Percentiles rank a stretch among this genome's conserved stretches.
Conservation (phyloP, 257 asterid species). For the Solanum neorickii region DNA sequence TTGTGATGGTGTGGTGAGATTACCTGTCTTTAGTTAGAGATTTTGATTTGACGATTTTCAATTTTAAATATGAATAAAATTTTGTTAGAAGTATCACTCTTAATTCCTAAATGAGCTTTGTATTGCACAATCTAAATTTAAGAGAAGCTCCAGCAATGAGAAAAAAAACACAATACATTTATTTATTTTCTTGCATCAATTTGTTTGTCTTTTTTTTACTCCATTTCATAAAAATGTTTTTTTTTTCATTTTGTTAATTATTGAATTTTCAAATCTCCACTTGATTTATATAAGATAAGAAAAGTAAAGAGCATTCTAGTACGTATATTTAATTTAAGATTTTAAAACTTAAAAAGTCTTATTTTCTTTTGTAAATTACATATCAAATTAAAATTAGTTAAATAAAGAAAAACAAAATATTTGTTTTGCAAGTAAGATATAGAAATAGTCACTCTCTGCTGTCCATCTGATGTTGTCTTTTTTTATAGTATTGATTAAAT, state of each 20-base stretch:
- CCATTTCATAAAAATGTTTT: too few relatives aligned
- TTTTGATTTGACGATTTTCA: rapidly evolving
- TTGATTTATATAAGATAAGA: neutral
- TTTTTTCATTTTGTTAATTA: neutral
- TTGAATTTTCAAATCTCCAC: rapidly evolving
- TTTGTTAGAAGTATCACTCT: too few relatives aligned
- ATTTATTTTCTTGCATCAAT: too few relatives aligned
- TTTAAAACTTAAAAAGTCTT: neutral
- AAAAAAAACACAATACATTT: too few relatives aligned
- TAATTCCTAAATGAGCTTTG: rapidly evolving
- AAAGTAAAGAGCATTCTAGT: neutral
- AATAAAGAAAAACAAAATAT: neutral
- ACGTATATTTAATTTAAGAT: neutral
- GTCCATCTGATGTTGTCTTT: neutral
- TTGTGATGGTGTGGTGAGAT: rapidly evolving
- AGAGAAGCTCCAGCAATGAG: rapidly evolving
- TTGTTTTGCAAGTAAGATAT: neutral
- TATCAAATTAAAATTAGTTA: neutral
- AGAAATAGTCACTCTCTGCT: neutral
- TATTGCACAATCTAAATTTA: too few relatives aligned
- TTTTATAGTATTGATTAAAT: too few relatives aligned
- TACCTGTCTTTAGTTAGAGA: rapidly evolving
- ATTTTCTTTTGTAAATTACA: neutral
- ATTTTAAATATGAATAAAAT: too few relatives aligned
- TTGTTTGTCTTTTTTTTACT: too few relatives aligned